Conservation (phyloP, 2,329 filamentous ascomycete genomes). For the Alternaria conjuncta region DNA sequence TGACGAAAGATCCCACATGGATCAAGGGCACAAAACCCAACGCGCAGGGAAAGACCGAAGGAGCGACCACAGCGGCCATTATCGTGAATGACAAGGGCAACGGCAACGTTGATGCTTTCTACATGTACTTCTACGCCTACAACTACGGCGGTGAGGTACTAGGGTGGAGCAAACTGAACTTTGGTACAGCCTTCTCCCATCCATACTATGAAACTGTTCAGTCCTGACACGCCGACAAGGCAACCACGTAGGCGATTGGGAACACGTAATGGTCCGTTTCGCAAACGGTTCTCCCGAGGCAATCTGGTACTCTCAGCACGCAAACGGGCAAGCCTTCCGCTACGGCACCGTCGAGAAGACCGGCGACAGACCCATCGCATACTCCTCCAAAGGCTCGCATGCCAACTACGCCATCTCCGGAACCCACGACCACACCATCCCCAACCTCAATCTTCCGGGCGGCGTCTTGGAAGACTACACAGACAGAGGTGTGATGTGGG, state of each 20-base stretch:
- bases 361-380: constrained; percentile 62
- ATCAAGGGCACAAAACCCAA: constrained; percentile 62
- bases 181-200: constrained; percentile 41
- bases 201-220: background rate
- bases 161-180: constrained; percentile 49
- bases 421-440: constrained; percentile 68
- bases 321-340: constrained; percentile 67
- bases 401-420: constrained; percentile 68
- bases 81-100: constrained; percentile 65
- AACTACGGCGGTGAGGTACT: constrained; percentile 62
- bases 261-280: constrained; percentile 73
- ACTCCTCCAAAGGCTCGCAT: constrained; percentile 67
- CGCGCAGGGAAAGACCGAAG: constrained; percentile 56
- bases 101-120: constrained; percentile 64
- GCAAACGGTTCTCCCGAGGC: constrained; percentile 59
- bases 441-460: constrained; percentile 64
- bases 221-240: constrained; percentile 28
- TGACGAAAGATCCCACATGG: constrained; percentile 51
- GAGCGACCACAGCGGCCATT: constrained; percentile 59
- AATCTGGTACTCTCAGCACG: constrained; percentile 70
- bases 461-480: constrained; percentile 60
- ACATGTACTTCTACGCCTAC: constrained; percentile 68
- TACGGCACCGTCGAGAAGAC: constrained; percentile 63
- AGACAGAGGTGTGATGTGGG: constrained; percentile 64
- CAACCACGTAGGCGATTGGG: constrained; percentile 71